Base-by-base conservation (phyloP, 257 asterid genomes). In the Jacaranda mimosifolia region DNA sequence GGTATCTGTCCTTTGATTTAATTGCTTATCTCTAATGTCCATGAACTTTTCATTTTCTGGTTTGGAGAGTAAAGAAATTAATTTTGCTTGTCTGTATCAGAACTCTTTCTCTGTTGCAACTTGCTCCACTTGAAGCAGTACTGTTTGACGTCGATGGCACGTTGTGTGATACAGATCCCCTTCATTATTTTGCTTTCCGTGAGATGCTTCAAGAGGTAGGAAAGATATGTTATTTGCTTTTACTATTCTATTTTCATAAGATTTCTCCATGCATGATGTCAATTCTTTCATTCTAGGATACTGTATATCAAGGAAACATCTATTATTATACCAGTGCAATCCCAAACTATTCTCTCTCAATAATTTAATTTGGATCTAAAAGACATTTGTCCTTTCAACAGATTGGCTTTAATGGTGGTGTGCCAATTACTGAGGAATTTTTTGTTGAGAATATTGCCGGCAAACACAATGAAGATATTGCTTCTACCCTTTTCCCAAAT, bases 81-180 rank as follows among this genome's bases (percentile, higher is more conserved):
- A 40, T 32, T 12, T 59, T 81, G 36, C 40, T 75, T 82, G 63
- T 91, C 70, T 79, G 52, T 73, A 69, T 75, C 98, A 92, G 97
- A 56, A 53, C 76, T 35, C 48, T 85, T 78, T 72, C 97, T 63
- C 89, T 95, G 63, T 76, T 85, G 75, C 82, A 84, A 68, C 87
- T 86, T 79, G 98, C 96, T 77, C 97, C 99, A 59, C 88, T 95
- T 72, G 89, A 95, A 85, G 99, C 99, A 26, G 96, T 93, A n/a
- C 81, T 95, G 21, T 95, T 95, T 81, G 99, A 95, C 36, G 80
- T 95, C 35, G 99, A 95, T 80, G 99, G 99, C 73, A 95, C 99
- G 53, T 82, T 95, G 74, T 89, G 97, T 38, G 99, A 95, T 80
- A 75, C 99, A 7, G 99, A 95, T 81, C 99, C 99, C 77, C 84